Conservation (phyloP, 805 yeast genomes). For the Torulaspora microellipsoides region DNA sequence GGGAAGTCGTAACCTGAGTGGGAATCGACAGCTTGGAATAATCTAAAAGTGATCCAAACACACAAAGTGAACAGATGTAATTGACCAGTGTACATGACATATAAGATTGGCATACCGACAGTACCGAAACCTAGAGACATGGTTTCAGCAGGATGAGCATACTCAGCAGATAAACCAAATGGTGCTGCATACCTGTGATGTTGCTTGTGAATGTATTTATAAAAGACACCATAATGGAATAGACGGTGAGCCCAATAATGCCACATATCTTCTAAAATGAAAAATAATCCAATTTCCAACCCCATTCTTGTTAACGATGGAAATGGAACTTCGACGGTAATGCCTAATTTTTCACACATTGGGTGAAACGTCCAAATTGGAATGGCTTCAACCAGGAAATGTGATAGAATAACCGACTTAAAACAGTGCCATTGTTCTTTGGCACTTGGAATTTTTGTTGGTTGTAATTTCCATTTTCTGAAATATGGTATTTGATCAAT, state of each 20-base stretch:
- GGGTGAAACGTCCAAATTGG: constrained; percentile 99
- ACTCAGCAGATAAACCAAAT: constrained; percentile 94
- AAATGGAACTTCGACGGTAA: constrained; percentile 77
- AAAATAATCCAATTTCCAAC: constrained; percentile 69
- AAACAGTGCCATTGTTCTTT: constrained; percentile 92
- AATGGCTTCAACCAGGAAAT: constrained; percentile 87
- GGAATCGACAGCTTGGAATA: constrained; percentile 95
- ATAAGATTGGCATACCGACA: constrained; percentile 87
- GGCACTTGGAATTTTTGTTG: constrained; percentile 70
- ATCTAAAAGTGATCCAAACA: constrained; percentile 80
- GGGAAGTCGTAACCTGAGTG: constrained; percentile 99
- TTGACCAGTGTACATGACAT: constrained; percentile 68
- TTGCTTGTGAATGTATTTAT: constrained; percentile 92
- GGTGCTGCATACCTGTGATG: constrained; percentile 99
- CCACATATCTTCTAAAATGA: constrained; percentile 90
- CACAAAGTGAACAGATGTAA: constrained; percentile 88
- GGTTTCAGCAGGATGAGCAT: constrained; percentile 95
- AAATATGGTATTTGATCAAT: constrained; percentile 83
- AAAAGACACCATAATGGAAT: constrained; percentile 82
- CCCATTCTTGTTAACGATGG: constrained; percentile 59
- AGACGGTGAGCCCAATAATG: constrained; percentile 94
- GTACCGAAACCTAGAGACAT: constrained; percentile 90
- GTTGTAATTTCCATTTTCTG: constrained; percentile 84
- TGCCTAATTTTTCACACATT: constrained; percentile 74
- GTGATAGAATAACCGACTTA: constrained; percentile 77